Conservation (phyloP, 371 early-diverging fungal species). For the Mortierella sp. region DNA sequence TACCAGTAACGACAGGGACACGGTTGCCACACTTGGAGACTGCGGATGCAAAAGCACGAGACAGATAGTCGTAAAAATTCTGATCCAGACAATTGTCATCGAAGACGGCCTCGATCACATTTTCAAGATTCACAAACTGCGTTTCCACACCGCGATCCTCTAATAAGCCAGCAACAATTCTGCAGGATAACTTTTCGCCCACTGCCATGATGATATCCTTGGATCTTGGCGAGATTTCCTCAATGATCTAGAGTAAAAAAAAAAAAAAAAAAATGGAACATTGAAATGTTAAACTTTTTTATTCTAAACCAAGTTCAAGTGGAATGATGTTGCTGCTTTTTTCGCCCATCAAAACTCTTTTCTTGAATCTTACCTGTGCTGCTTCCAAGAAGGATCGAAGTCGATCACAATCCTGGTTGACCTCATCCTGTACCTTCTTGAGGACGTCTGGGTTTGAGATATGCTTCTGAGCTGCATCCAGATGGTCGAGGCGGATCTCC, state of each 20-base stretch:
- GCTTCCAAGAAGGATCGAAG: conserved; percentile 90
- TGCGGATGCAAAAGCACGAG: conserved; percentile 72
- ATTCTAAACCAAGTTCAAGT: too few relatives aligned
- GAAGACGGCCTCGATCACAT: conserved; percentile 83
- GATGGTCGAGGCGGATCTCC: conserved; percentile 86
- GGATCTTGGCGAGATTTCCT: conserved; percentile 96
- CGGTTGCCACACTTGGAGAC: conserved; percentile 73
- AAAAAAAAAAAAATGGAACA: background rate
- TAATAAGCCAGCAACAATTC: conserved; percentile 87
- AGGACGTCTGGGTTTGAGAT: conserved; percentile 66
- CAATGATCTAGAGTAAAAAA: conserved; percentile 74
- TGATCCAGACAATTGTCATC: conserved; percentile 85
- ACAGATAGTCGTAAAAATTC: conserved; percentile 91
- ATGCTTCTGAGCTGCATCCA: conserved; percentile 73
- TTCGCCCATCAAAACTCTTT: background rate
- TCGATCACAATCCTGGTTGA: conserved; percentile 82
- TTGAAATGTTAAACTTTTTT: background rate
- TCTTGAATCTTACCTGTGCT: conserved; percentile 74
- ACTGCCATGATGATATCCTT: conserved; percentile 94
- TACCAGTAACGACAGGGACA: conserved; percentile 87
- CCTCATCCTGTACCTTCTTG: conserved; percentile 61
- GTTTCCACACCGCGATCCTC: conserved; percentile 87
- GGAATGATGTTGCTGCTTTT: too few relatives aligned
- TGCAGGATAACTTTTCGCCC: conserved; percentile 94
- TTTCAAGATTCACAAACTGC: conserved; percentile 86